These are phyloP conservation scores for Tricholoma bakamatsutake DNA, from an alignment of 768 basidiomycete genomes.

Conservation along the genomic window DNA sequence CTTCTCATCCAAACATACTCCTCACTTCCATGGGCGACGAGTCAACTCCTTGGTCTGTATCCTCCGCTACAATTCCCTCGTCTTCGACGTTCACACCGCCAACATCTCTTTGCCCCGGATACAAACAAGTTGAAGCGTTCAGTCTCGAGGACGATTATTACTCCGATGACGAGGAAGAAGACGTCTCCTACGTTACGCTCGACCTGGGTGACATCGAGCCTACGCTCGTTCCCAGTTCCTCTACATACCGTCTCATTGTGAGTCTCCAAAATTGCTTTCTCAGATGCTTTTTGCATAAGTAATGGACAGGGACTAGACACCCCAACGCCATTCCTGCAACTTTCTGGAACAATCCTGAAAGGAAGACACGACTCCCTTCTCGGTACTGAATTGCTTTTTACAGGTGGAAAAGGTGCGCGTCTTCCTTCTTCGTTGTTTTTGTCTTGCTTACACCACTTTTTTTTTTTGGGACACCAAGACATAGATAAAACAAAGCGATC, in stretches of 20 bases:
- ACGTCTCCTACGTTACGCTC: slow-evolving; percentile 65
- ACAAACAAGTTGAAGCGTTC: slow-evolving; percentile 60
- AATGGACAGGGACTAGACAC: slow-evolving; percentile 64
- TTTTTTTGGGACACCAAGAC: slow-evolving; percentile 32
- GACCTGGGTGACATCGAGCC: slow-evolving; percentile 72
- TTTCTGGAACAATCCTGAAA: slow-evolving; percentile 69
- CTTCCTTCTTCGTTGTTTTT: not conserved
- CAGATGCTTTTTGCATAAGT: not conserved
- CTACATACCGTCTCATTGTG: slow-evolving; percentile 70
- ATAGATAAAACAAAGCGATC: slow-evolving; percentile 42
- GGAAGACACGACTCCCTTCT: slow-evolving; percentile 63
- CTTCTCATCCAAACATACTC: not conserved
- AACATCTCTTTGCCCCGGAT: too few relatives aligned
- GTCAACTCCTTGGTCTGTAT: not conserved
- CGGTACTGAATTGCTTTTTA: slow-evolving; percentile 74
- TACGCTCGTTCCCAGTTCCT: slow-evolving; percentile 65
- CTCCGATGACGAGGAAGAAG: slow-evolving; percentile 28
- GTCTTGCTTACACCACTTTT: not conserved
- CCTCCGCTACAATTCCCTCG: not conserved
- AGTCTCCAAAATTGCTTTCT: slow-evolving; percentile 20
- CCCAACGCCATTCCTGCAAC: slow-evolving; percentile 69
- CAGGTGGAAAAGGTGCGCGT: slow-evolving; percentile 53
- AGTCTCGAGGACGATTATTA: slow-evolving; percentile 60
- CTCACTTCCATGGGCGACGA: not conserved
- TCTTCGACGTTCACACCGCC: not conserved